Base-by-base conservation (phyloP, 2,329 filamentous ascomycete genomes). In the Phyllosticta paracitricarpa region DNA sequence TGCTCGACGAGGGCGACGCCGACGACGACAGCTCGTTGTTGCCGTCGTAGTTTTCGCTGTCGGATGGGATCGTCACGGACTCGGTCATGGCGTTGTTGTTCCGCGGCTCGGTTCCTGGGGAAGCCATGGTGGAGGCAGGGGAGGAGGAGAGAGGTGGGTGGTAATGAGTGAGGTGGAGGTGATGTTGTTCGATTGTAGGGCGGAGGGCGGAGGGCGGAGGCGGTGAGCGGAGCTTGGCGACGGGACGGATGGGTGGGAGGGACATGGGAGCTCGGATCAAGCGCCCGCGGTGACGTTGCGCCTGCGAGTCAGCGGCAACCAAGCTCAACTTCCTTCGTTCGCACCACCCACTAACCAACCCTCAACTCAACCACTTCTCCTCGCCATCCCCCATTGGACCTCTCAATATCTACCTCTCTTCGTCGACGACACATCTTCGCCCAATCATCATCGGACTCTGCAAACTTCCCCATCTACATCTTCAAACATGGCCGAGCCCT, bases 21-120 rank as follows among this genome's bases (percentile, higher is more conserved):
- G 84, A 82, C 56, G 86, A 85, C 51, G 80, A 77, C 60, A 86
- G 83, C 64, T 87, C 85, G 63, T 77, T 72, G 67, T 77, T 74
- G 51, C 81, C 83, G 59, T 86, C 87, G 76, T 94, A 93, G 73
- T 87, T 87, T 76, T 93, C 89, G 79, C 87, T 91, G 79, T 94
- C 89, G 57, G 89, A 91, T 66, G 82, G 87, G 70, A 92, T 88
- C 59, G 88, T 92, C 70, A 91, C 80, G 75, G 85, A 84, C 61
- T 87, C 85, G 73, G 86, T 81, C 70, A 91, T 82, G 66, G 12
- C 12, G 54, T 56, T 61, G 19, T 51, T 53, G 25, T 30, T 6
- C 22, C 12, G 51, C 19, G 22, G 52, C 54, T 61, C 54, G 14
- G 59, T 48, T 3, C 54, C 55, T 51, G 59, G 59, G 8, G 59